Percentiles rank a stretch among this genome's conserved stretches.
Evolutionary conservation across 345 rosid species (phyloP).

Genomic region (Populus davidiana): DNA sequence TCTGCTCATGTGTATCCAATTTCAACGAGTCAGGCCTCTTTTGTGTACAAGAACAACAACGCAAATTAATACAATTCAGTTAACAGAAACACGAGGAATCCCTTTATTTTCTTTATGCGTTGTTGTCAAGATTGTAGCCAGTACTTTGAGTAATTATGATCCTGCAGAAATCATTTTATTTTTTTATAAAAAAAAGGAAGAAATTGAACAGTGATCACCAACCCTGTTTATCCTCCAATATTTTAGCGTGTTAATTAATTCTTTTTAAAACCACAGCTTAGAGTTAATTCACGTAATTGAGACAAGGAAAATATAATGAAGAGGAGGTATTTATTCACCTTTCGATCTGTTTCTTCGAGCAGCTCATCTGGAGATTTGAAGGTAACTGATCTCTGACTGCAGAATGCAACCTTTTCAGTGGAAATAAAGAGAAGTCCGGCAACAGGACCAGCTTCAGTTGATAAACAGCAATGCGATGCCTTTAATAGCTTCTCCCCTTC

Average conservation of each 20-base stretch:
- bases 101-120: too few relatives aligned
- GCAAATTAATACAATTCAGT: not conserved
- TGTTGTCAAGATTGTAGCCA: too few relatives aligned
- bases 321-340: conserved; percentile 18
- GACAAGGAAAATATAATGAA: not conserved
- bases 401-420: conserved; percentile 34
- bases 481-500: conserved; percentile 43
- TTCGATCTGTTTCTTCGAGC: conserved; percentile 21
- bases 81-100: not conserved
- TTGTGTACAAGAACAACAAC: not conserved
- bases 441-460: conserved; percentile 44
- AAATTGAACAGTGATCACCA: too few relatives aligned
- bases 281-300: not conserved
- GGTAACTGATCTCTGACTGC: conserved; percentile 32
- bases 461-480: conserved; percentile 49
- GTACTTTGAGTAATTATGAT: too few relatives aligned
- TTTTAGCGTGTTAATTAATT: not conserved
- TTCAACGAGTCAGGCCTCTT: not conserved
- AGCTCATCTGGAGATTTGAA: conserved; percentile 22
- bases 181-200: too few relatives aligned
- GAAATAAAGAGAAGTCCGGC: conserved; percentile 49
- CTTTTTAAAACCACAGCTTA: too few relatives aligned
- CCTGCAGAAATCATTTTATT: too few relatives aligned
- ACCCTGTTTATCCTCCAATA: not conserved
- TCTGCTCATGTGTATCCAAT: conserved; percentile 20